Evolutionary conservation across 345 rosid species (phyloP).

Genomic region (Lepidium sativum): DNA sequence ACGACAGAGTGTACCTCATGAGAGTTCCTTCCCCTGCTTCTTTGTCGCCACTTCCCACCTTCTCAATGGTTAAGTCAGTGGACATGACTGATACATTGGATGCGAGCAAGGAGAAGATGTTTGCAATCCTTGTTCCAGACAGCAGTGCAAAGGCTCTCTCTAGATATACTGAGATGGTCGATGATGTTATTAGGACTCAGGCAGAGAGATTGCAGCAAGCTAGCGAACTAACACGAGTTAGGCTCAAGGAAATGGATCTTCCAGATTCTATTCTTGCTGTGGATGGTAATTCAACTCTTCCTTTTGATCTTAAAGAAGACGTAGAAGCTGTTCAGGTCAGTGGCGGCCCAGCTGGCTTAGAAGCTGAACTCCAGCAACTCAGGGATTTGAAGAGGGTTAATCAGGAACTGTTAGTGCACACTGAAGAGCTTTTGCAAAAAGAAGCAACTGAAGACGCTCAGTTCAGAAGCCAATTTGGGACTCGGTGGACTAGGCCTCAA

Average conservation of each 20-base stretch:
- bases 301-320: constrained; percentile 75
- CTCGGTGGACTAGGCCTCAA: constrained; percentile 99
- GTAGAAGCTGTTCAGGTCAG: constrained; percentile 93
- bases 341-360: constrained; percentile 92
- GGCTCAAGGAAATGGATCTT: constrained; percentile 96
- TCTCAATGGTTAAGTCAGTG: constrained; percentile 92
- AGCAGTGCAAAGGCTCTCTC: constrained; percentile 97
- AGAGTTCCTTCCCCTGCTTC: constrained; percentile 87
- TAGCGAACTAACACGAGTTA: constrained; percentile 86
- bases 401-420: constrained; percentile 85
- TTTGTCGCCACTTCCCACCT: constrained; percentile 66
- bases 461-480: constrained; percentile 93
- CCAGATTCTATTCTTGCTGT: constrained; percentile 94
- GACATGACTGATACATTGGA: constrained; percentile 75
- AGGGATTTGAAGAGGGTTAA: constrained; percentile 86
- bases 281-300: constrained; percentile 71
- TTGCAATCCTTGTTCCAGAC: constrained; percentile 91
- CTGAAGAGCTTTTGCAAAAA: constrained; percentile 94
- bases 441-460: constrained; percentile 93
- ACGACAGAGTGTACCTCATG: constrained; percentile 97
- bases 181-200: constrained; percentile 80
- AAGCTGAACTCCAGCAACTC: constrained; percentile 87
- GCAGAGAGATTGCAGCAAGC: constrained; percentile 98
- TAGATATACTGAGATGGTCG: constrained; percentile 97
- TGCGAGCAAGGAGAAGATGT: constrained; percentile 97